These are phyloP conservation scores for Camelina neglecta DNA, from an alignment of 345 rosid genomes.

Conservation along the genomic window DNA sequence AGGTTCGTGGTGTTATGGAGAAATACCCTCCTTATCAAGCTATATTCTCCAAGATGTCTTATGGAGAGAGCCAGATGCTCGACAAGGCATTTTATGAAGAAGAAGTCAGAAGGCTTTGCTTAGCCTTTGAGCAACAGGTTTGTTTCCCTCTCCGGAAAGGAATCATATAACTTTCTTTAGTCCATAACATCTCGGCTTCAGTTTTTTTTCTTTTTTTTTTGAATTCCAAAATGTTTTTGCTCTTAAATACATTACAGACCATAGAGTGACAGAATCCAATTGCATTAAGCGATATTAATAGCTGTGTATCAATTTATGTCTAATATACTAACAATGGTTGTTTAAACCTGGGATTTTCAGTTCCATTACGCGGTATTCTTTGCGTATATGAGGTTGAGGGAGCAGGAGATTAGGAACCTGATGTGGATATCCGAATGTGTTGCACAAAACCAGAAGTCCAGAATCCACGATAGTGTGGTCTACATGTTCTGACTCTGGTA, in stretches of 20 bases:
- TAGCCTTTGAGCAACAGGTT: slow-evolving; percentile 98
- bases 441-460: slow-evolving; percentile 96
- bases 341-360: slow-evolving; percentile 49
- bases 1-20: slow-evolving; percentile 96
- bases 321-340: background rate
- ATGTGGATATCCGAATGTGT: slow-evolving; percentile 99
- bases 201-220: background rate
- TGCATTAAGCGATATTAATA: too few species aligned
- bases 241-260: too few species aligned
- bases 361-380: slow-evolving; percentile 92
- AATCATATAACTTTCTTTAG: background rate
- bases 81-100: slow-evolving; percentile 98
- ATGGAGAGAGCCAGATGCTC: slow-evolving; percentile 98
- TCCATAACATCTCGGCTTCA: background rate
- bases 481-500: slow-evolving; percentile 66
- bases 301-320: background rate
- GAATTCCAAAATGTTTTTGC: background rate
- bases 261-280: background rate
- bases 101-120: slow-evolving; percentile 98
- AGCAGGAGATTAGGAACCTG: slow-evolving; percentile 97
- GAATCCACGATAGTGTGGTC: slow-evolving; percentile 94
- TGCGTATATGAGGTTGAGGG: slow-evolving; percentile 91
- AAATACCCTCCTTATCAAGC: slow-evolving; percentile 95
- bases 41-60: slow-evolving; percentile 81
- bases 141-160: slow-evolving; percentile 10